phyloP scores from a whole-genome alignment of 345 rosid genomes.

The Syzygium aromaticum region DNA sequence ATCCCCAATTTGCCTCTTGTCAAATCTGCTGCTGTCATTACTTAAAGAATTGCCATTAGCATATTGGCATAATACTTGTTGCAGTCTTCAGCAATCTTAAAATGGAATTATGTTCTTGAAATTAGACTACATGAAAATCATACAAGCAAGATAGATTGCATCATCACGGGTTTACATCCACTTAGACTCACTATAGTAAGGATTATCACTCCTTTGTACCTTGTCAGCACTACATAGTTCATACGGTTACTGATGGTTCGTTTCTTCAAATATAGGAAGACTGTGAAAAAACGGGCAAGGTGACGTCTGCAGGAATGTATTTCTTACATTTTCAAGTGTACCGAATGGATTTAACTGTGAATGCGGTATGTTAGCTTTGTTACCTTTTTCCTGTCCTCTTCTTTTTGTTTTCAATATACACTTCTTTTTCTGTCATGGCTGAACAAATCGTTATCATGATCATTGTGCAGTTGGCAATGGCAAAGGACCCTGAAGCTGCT shows the following conservation, averaged over 20 bases:
- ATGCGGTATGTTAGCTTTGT: constrained; percentile 52
- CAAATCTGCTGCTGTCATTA: background rate
- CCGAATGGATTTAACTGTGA: constrained; percentile 90
- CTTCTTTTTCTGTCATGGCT: background rate
- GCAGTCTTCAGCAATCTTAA: background rate
- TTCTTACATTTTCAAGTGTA: constrained; percentile 98
- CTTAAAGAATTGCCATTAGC: background rate
- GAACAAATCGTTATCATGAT: background rate
- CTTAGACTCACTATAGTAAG: background rate
- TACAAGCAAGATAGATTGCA: background rate
- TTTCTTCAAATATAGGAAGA: constrained; percentile 70
- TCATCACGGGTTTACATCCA: background rate
- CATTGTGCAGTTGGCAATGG: constrained; percentile 72
- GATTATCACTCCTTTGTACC: background rate
- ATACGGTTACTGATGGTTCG: background rate
- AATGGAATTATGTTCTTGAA: background rate
- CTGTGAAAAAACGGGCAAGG: constrained; percentile 94
- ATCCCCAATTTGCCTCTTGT: background rate
- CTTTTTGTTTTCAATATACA: background rate
- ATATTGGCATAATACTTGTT: background rate
- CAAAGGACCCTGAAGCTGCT: constrained; percentile 97
- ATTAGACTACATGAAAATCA: background rate
- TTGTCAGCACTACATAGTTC: background rate
- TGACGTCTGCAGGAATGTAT: constrained; percentile 98
- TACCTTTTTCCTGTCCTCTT: background rate